Percentiles rank a stretch among this genome's conserved stretches.
Conservation (phyloP, 257 asterid genomes). For the Lavandula angustifolia region DNA sequence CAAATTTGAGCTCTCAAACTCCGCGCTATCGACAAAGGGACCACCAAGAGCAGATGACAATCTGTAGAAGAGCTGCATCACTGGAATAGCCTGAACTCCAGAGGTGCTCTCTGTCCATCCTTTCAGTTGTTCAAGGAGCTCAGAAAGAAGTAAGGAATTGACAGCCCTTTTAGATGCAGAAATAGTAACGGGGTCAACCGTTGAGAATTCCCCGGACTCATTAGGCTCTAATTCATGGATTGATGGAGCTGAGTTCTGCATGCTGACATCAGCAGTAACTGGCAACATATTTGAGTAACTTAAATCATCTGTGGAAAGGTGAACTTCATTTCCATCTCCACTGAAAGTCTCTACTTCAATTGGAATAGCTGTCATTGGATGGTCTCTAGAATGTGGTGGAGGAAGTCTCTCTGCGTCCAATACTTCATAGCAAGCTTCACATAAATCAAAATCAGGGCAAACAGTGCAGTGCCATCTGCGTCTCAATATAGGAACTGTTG, state of each 20-base stretch:
- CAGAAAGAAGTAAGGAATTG: slow-evolving; percentile 85
- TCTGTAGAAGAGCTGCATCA: slow-evolving; percentile 94
- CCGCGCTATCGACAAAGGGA: slow-evolving; percentile 73
- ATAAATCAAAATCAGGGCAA: slow-evolving; percentile 98
- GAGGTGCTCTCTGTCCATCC: slow-evolving; percentile 95
- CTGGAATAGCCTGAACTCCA: slow-evolving; percentile 87
- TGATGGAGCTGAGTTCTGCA: slow-evolving; percentile 60
- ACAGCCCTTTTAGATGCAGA: slow-evolving; percentile 98
- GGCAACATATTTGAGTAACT: slow-evolving; percentile 63
- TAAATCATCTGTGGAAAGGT: slow-evolving; percentile 70
- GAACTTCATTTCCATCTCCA: slow-evolving; percentile 86
- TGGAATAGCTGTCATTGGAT: slow-evolving; percentile 94
- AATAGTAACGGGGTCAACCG: slow-evolving; percentile 83
- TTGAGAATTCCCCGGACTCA: slow-evolving; percentile 76
- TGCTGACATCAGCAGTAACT: slow-evolving; percentile 60
- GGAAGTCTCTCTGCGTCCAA: slow-evolving; percentile 92
- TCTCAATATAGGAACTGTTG: slow-evolving; percentile 94
- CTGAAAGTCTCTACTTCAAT: slow-evolving; percentile 87
- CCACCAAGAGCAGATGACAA: slow-evolving; percentile 95
- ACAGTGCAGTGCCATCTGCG: slow-evolving; percentile 97
- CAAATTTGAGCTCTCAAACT: slow-evolving; percentile 74
- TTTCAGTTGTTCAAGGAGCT: slow-evolving; percentile 91
- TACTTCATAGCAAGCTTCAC: slow-evolving; percentile 94
- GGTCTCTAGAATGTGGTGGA: slow-evolving; percentile 95
- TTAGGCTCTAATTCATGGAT: slow-evolving; percentile 77